Percentiles rank a stretch among this genome's conserved stretches.
phyloP scores from a whole-genome alignment of 495 filamentous ascomycete species.

The Talaromyces adpressus region DNA sequence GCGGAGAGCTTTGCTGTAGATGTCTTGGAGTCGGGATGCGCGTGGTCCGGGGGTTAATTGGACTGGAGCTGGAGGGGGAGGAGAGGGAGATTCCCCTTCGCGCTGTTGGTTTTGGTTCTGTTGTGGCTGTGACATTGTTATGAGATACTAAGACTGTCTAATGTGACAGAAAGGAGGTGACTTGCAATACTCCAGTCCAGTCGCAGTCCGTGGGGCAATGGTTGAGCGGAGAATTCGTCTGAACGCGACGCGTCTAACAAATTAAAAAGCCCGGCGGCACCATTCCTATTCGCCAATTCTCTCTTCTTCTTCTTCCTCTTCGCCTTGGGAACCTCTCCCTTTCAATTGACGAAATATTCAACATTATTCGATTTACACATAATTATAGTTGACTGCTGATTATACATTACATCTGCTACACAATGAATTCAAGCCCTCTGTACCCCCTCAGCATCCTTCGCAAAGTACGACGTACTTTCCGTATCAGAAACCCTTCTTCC shows the following conservation, averaged over 20 bases:
- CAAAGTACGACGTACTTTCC: slow-evolving; percentile 6
- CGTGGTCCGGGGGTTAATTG: slow-evolving; percentile 64
- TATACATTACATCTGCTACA: neutral
- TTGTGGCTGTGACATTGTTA: neutral
- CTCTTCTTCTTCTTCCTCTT: neutral
- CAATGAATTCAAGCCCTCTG: neutral
- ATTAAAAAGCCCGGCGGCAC: neutral
- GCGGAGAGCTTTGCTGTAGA: slow-evolving; percentile 62
- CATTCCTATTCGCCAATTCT: neutral
- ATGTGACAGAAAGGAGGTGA: neutral
- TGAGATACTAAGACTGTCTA: neutral
- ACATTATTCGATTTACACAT: neutral
- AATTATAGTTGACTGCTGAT: neutral
- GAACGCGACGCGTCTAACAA: neutral
- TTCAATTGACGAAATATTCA: neutral
- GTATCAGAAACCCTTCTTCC: neutral
- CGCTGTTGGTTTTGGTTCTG: neutral
- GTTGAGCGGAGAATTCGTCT: neutral
- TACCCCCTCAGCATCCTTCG: neutral
- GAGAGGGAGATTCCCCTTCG: slow-evolving; percentile 32
- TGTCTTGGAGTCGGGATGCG: slow-evolving; percentile 60
- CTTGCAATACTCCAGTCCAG: neutral
- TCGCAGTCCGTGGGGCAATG: neutral
- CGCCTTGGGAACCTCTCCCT: neutral
- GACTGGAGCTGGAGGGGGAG: slow-evolving; percentile 49